Conservation (phyloP, 306 rosid genomes). For the Sindora glabra region DNA sequence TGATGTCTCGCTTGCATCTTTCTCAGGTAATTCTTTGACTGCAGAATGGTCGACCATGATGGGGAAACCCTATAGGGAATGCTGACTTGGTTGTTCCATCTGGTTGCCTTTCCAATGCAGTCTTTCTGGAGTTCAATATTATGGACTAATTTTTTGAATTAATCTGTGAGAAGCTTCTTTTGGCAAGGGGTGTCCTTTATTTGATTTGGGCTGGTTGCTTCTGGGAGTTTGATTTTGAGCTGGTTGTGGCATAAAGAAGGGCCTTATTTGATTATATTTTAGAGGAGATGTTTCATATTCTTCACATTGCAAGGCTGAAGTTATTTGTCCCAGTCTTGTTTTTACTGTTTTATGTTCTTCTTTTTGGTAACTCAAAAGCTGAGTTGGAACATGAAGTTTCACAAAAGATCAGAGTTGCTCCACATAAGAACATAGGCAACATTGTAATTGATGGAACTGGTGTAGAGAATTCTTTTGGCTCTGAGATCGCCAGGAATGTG, state of each 20-base stretch:
- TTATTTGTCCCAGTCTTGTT: conserved; percentile 25
- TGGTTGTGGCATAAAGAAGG: no score
- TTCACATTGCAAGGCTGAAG: conserved; percentile 32
- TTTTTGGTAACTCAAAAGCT: conserved; percentile 32
- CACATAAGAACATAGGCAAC: conserved; percentile 63
- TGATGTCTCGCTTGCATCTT: neutral
- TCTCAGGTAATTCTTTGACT: neutral
- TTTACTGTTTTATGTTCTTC: conserved; percentile 27
- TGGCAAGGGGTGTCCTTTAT: no score
- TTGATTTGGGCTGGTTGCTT: no score
- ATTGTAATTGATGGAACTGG: conserved; percentile 86
- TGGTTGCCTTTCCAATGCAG: conserved; percentile 5
- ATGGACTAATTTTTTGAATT: conserved; percentile 7
- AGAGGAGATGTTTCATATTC: conserved; percentile 21
- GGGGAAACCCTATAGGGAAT: no score
- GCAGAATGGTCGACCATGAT: conserved; percentile 22
- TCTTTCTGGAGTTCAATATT: neutral
- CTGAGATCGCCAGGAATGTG: conserved; percentile 34
- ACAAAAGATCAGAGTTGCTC: conserved; percentile 51
- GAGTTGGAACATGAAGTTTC: conserved; percentile 46
- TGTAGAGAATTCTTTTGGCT: conserved; percentile 37
- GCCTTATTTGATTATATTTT: conserved; percentile 1
- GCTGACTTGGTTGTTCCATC: conserved; percentile 18
- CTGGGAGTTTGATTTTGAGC: conserved; percentile 30
- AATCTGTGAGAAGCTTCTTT: neutral